A percentile compares a stretch with the other conserved stretches of the same genome.
phyloP scores from a whole-genome alignment of 1,139 yeast genomes.

The Blastobotrys capitulatus region DNA sequence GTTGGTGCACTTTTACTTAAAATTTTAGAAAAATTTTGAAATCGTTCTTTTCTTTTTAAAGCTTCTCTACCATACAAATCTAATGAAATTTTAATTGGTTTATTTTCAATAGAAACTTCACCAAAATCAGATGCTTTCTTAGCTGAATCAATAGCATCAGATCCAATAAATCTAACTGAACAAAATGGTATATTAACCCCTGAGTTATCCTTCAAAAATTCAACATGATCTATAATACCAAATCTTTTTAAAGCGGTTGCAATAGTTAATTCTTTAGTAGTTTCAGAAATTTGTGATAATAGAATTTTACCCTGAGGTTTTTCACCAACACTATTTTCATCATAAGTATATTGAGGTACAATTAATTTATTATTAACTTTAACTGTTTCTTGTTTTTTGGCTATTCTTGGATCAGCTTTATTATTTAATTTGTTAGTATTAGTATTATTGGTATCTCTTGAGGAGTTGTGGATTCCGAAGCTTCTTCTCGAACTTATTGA shows the following conservation, averaged over 20 bases:
- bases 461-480: too few species aligned
- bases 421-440: neutral
- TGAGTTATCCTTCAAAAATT: slow-evolving; percentile 61
- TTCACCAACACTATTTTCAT: slow-evolving; percentile 69
- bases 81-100: slow-evolving; percentile 29
- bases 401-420: neutral
- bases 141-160: slow-evolving; percentile 46
- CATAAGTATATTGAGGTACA: slow-evolving; percentile 47
- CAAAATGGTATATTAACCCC: slow-evolving; percentile 81
- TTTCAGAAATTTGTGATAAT: slow-evolving; percentile 55
- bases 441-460: neutral
- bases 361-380: slow-evolving; percentile 33
- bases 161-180: slow-evolving; percentile 58
- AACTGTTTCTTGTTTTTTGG: neutral
- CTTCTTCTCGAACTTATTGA: too few species aligned
- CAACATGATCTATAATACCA: slow-evolving; percentile 57
- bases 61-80: slow-evolving; percentile 23
- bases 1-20: slow-evolving; percentile 22
- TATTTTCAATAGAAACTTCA: slow-evolving; percentile 27
- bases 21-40: neutral
- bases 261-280: slow-evolving; percentile 44
- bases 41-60: slow-evolving; percentile 21
- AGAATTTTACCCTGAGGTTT: slow-evolving; percentile 68
- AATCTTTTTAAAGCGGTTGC: slow-evolving; percentile 51
- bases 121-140: slow-evolving; percentile 32